A percentile compares a stretch with the other conserved stretches of the same genome.
Conservation (phyloP, 257 asterid species). For the Primulina huaijiensis region DNA sequence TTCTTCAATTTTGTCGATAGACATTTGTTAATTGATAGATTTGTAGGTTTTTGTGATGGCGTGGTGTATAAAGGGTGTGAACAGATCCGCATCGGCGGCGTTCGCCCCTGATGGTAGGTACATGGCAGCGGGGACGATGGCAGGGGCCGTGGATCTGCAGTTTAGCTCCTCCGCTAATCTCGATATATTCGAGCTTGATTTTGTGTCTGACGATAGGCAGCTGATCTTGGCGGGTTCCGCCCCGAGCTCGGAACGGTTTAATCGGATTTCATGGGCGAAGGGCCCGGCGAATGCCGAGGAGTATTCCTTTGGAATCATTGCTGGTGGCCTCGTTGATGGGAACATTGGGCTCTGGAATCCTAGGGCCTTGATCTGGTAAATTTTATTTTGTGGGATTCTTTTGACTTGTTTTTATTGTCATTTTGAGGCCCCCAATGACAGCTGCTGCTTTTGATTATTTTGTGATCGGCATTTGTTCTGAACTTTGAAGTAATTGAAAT, state of each 20-base stretch:
- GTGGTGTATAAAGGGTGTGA: slow-evolving; percentile 71
- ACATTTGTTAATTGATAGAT: slow-evolving; percentile 23
- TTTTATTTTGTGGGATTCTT: neutral
- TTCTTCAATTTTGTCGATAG: neutral
- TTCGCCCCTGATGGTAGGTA: slow-evolving; percentile 82
- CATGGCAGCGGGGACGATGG: slow-evolving; percentile 99
- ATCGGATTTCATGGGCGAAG: slow-evolving; percentile 86
- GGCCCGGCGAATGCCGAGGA: slow-evolving; percentile 62
- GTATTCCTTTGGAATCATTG: slow-evolving; percentile 70
- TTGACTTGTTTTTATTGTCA: slow-evolving; percentile 7
- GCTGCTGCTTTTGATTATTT: slow-evolving; percentile 18
- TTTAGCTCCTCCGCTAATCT: slow-evolving; percentile 95
- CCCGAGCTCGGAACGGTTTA: slow-evolving; percentile 82
- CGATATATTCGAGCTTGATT: slow-evolving; percentile 86
- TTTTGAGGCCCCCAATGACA: slow-evolving; percentile 5
- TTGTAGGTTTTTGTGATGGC: slow-evolving; percentile 41
- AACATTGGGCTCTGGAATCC: slow-evolving; percentile 97
- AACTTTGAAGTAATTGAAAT: slow-evolving; percentile 1
- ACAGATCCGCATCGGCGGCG: slow-evolving; percentile 95
- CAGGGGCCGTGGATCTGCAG: slow-evolving; percentile 97
- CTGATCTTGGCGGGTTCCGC: slow-evolving; percentile 56
- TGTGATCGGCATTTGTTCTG: slow-evolving; percentile 8
- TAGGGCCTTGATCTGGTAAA: slow-evolving; percentile 70
- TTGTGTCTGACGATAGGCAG: slow-evolving; percentile 77
- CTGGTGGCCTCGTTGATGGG: slow-evolving; percentile 97